Evolutionary conservation across 2,329 filamentous ascomycete genomes (phyloP), one percentile per base, ranked within the genome.

Genomic region (Fusarium acutatum): DNA sequence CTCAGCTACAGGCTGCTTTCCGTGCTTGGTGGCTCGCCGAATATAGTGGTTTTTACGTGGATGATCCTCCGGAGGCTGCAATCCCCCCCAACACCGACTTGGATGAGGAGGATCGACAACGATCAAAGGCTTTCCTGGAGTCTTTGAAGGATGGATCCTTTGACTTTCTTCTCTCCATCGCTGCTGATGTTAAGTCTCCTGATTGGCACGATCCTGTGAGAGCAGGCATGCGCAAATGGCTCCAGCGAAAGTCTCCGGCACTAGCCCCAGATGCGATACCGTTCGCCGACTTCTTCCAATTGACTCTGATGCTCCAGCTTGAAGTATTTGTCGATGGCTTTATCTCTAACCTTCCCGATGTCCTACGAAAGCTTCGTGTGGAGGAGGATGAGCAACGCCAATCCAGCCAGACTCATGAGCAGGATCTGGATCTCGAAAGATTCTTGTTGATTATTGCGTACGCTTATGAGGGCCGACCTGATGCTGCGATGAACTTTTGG

Each of bases 361-460:
- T 96, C 7, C 88, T 99, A 49, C 91, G 96, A 60, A 94, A 91
- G 81, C 86, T 98, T 35, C 94, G 96, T 71, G 89, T 91, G 4
- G 95, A 97, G 68, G 96, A 98, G 82, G 96, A 98, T 78, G 93
- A 96, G 74, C 94, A 97, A 80, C 88, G 94, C 22, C 90, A 92
- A 79, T 85, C 91, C 34, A 91, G 88, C 78, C 89, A 90, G 75
- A 83, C 84, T 15, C 90, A 91, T 71, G 89, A 92, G 75, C 90
- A 92, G 75, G 90, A 92, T 68, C 85, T 93, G 35, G 90, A 95
- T 81, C 86, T 99, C 6, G 96, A 99, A 82, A 89, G 95, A 32
- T 97, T 99, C 81, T 87, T 99, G 62, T 88, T 98, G 72, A 92
- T 98, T 70, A 96, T 98, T 68, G 93, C 96, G 8, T 97, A 96